A percentile compares a stretch with the other conserved stretches of the same genome.
These are phyloP conservation scores for Suhomyces kunorum DNA, from an alignment of 1,139 yeast species.

Conservation along the genomic window DNA sequence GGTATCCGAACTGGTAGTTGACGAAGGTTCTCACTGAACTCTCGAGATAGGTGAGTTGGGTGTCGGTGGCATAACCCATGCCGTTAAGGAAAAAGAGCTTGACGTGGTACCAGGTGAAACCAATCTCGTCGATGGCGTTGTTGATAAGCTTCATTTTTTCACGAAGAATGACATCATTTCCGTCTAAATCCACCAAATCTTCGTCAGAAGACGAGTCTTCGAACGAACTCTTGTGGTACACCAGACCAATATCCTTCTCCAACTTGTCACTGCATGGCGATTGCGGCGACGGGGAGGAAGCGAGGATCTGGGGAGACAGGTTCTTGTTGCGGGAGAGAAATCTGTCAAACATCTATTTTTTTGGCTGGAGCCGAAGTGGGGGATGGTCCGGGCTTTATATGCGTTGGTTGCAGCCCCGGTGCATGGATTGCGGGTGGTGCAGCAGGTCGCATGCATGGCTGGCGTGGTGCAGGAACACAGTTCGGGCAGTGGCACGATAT, in stretches of 20 bases:
- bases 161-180: slow-evolving; percentile 32
- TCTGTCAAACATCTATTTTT: neutral
- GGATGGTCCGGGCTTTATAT: neutral
- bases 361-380: neutral
- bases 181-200: slow-evolving; percentile 24
- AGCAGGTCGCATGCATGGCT: too few species aligned
- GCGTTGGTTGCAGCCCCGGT: neutral
- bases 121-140: slow-evolving; percentile 53
- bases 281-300: neutral
- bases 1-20: slow-evolving; percentile 44
- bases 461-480: too few species aligned
- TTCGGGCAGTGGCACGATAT: too few species aligned
- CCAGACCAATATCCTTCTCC: slow-evolving; percentile 8
- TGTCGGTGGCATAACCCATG: slow-evolving; percentile 66
- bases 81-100: slow-evolving; percentile 50
- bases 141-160: slow-evolving; percentile 42
- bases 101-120: slow-evolving; percentile 51
- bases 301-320: neutral
- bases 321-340: neutral
- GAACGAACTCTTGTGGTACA: slow-evolving; percentile 9
- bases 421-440: too few species aligned
- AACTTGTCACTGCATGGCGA: neutral
- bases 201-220: slow-evolving; percentile 12
- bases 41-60: slow-evolving; percentile 51
- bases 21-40: slow-evolving; percentile 39